Percentiles rank a stretch among this genome's conserved stretches.
Evolutionary conservation across 805 yeast species (phyloP).

Genomic region (Soucietia sequanensis): DNA sequence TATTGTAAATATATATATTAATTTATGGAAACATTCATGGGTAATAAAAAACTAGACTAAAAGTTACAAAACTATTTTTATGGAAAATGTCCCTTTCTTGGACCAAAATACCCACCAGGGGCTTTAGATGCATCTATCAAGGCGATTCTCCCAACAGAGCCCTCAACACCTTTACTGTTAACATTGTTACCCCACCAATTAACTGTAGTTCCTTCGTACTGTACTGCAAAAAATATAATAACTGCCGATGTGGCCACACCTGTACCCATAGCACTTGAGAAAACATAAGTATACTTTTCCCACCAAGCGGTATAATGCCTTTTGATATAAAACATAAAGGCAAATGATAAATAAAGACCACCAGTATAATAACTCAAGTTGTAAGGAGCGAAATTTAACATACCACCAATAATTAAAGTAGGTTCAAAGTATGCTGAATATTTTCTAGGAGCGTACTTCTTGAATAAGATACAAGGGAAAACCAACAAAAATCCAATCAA

Average conservation of each 20-base stretch:
- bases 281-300: constrained; percentile 35
- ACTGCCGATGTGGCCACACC: constrained; percentile 35
- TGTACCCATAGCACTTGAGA: constrained; percentile 28
- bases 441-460: constrained; percentile 14
- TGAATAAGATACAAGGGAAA: constrained; percentile 15
- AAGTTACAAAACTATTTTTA: too few species aligned
- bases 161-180: constrained; percentile 8
- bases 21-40: background rate
- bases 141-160: too few species aligned
- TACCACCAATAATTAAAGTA: constrained; percentile 31
- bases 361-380: constrained; percentile 29
- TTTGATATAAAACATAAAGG: constrained; percentile 29
- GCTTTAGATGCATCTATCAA: constrained; percentile 10
- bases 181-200: constrained; percentile 33
- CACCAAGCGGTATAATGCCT: constrained; percentile 30
- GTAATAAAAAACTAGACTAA: too few species aligned
- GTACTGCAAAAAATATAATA: constrained; percentile 38
- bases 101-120: constrained; percentile 39
- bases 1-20: too few species aligned
- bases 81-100: constrained; percentile 14
- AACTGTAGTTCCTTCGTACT: constrained; percentile 27
- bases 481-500: constrained; percentile 31
- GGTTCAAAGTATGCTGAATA: constrained; percentile 31
- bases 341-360: constrained; percentile 24
- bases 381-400: constrained; percentile 31